Evolutionary conservation across 1,284 basidiomycete species (phyloP).

Genomic region (Sporisorium graminicola): DNA sequence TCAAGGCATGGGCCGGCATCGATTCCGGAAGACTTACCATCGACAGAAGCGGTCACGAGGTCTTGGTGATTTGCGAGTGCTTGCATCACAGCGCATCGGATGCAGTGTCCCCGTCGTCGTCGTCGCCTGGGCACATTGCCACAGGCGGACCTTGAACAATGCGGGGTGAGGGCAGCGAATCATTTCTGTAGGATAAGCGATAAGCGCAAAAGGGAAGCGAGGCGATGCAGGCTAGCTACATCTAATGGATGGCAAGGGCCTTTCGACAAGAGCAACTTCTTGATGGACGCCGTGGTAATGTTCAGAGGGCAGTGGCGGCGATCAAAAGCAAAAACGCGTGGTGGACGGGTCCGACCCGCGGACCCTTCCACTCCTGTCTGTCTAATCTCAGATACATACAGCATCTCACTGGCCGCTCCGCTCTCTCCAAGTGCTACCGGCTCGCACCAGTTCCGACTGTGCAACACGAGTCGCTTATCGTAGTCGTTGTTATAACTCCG

Average conservation of each 20-base stretch:
- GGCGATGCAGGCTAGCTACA: too few species aligned
- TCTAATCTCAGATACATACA: too few species aligned
- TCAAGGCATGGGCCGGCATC: neutral
- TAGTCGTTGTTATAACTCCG: neutral
- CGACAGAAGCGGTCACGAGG: neutral
- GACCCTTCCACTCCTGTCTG: too few species aligned
- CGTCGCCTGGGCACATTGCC: neutral
- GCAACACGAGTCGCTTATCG: neutral
- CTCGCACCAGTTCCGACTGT: neutral
- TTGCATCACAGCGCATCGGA: neutral
- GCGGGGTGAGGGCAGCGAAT: neutral
- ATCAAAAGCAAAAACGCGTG: too few species aligned
- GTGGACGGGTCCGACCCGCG: too few species aligned
- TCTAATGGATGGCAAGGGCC: too few species aligned
- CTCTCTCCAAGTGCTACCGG: neutral
- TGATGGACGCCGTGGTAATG: too few species aligned
- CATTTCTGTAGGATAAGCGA: neutral
- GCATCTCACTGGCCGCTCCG: neutral
- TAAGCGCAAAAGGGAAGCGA: neutral
- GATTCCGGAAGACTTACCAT: neutral
- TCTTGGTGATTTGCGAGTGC: neutral
- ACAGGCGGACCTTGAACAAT: conserved; percentile 5
- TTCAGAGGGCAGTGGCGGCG: too few species aligned
- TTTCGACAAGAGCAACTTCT: too few species aligned
- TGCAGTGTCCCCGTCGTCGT: neutral